A percentile compares a stretch with the other conserved stretches of the same genome.
Conservation (phyloP, 164 flowering plant genomes). For the Magnolia officinalis region DNA sequence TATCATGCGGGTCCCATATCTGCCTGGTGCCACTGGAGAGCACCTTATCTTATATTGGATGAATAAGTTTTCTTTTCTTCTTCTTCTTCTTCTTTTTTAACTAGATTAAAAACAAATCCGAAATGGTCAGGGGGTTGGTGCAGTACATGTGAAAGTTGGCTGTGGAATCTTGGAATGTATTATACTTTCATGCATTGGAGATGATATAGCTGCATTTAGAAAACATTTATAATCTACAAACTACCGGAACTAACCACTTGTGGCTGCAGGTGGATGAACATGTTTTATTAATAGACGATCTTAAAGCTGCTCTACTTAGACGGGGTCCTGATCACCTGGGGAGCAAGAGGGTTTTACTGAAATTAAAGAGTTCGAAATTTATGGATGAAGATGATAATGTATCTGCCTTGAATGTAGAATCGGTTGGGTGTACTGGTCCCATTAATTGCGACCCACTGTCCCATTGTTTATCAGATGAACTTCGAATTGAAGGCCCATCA, state of each 20-base stretch:
- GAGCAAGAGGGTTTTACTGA: conserved; percentile 41
- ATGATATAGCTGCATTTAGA: no score
- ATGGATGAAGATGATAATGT: conserved; percentile 11
- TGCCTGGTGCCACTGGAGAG: no score
- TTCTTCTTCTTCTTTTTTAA: no score
- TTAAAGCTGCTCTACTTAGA: conserved; percentile 55
- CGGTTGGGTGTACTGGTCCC: not conserved
- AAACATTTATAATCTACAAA: not conserved
- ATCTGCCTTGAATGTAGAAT: conserved; percentile 12
- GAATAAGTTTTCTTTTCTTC: no score
- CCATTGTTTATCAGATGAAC: not conserved
- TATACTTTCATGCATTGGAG: no score
- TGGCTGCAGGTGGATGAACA: conserved; percentile 25
- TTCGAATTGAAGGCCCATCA: not conserved
- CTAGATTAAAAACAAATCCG: no score
- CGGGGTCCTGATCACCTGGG: conserved; percentile 93
- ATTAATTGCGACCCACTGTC: not conserved
- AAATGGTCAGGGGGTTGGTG: no score
- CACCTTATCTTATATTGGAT: no score
- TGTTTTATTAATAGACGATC: conserved; percentile 44
- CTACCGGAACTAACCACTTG: not conserved
- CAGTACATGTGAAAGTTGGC: no score
- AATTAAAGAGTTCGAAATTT: conserved; percentile 12
- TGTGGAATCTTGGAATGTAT: no score
- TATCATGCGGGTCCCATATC: no score